phyloP scores from a whole-genome alignment of 208 protist species.

The Phytomonas francai region DNA sequence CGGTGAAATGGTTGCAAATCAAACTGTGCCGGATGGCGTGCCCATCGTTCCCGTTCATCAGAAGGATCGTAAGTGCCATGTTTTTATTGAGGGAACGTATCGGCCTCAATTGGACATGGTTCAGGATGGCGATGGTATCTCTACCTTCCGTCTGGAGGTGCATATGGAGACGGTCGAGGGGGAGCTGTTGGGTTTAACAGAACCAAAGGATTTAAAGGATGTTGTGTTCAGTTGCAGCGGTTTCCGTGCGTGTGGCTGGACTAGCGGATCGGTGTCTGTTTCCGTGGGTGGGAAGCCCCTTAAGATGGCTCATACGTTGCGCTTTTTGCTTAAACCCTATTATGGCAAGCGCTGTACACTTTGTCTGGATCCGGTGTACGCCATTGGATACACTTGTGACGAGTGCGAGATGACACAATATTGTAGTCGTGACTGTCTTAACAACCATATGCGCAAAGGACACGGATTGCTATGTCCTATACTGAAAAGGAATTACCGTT shows the following conservation, averaged over 20 bases:
- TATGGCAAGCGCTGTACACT: slow-evolving; percentile 62
- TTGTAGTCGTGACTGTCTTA: slow-evolving; percentile 71
- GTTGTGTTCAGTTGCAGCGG: slow-evolving; percentile 73
- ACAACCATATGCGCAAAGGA: slow-evolving; percentile 47
- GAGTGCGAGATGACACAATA: slow-evolving; percentile 74
- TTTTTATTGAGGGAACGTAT: slow-evolving; percentile 49
- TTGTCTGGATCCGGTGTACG: slow-evolving; percentile 84
- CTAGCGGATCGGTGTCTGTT: slow-evolving; percentile 54
- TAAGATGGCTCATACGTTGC: slow-evolving; percentile 30
- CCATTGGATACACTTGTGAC: slow-evolving; percentile 68
- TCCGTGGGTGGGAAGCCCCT: slow-evolving; percentile 24
- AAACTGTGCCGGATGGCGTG: slow-evolving; percentile 42
- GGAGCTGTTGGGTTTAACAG: slow-evolving; percentile 41
- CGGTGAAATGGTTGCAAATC: slow-evolving; percentile 26
- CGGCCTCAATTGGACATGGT: slow-evolving; percentile 27
- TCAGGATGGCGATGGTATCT: slow-evolving; percentile 18
- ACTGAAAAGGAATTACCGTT: slow-evolving; percentile 49
- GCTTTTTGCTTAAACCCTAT: slow-evolving; percentile 68
- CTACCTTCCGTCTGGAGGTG: slow-evolving; percentile 60
- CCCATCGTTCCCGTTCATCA: slow-evolving; percentile 59
- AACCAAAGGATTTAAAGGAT: slow-evolving; percentile 37
- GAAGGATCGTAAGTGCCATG: slow-evolving; percentile 38
- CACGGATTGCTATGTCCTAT: slow-evolving; percentile 70
- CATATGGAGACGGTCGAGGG: slow-evolving; percentile 69
- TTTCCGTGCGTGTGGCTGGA: slow-evolving; percentile 67